Evolutionary conservation across 192 early-diverging fungal genomes (phyloP).

Genomic region (Backusella tuberculispora): DNA sequence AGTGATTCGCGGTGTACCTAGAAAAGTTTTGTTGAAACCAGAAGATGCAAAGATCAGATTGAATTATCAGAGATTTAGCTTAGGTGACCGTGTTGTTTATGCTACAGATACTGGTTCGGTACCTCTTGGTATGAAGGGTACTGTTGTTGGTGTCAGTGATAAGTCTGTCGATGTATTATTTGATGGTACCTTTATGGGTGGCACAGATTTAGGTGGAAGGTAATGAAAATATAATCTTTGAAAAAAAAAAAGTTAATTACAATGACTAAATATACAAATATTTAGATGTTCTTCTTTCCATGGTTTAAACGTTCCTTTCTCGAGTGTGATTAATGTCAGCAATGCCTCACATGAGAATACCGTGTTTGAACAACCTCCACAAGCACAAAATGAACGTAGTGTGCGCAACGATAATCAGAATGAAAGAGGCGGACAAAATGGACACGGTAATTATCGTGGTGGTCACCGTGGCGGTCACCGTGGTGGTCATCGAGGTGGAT

Average conservation of each 20-base stretch:
- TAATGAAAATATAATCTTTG: constrained; percentile 21
- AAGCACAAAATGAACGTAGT: not conserved
- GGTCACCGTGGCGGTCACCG: not conserved
- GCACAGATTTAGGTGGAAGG: constrained; percentile 73
- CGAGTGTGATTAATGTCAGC: constrained; percentile 4
- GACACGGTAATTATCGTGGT: not conserved
- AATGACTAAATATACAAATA: not conserved
- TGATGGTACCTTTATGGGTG: constrained; percentile 82
- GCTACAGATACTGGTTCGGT: constrained; percentile 71
- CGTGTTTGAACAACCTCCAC: not conserved
- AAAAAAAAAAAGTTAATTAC: not conserved
- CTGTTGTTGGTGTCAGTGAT: constrained; percentile 80
- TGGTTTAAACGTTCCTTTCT: constrained; percentile 8
- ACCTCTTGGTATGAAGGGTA: constrained; percentile 82
- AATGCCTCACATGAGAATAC: constrained; percentile 19
- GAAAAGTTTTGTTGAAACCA: constrained; percentile 74
- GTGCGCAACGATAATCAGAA: not conserved
- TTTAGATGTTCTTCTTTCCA: constrained; percentile 25
- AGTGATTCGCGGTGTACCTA: constrained; percentile 51
- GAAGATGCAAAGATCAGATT: constrained; percentile 74
- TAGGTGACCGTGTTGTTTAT: constrained; percentile 90
- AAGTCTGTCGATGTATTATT: constrained; percentile 85
- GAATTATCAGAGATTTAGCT: constrained; percentile 72
- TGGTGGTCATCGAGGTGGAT: not conserved
- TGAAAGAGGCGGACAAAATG: not conserved